These are phyloP conservation scores for Anthracocystis walkeri DNA, from an alignment of 1,284 basidiomycete genomes.

Conservation along the genomic window DNA sequence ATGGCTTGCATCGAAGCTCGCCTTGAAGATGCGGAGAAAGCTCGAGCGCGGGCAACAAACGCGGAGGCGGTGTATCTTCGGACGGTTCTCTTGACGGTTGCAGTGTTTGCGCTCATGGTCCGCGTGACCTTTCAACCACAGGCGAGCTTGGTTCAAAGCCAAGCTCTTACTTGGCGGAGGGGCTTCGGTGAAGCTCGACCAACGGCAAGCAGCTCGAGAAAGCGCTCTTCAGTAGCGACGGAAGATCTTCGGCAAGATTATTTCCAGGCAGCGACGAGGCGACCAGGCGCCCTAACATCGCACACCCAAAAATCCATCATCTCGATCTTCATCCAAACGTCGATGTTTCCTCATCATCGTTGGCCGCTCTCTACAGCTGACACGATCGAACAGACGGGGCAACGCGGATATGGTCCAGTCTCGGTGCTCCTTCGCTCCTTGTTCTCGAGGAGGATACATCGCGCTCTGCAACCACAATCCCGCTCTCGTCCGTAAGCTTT, in stretches of 20 bases:
- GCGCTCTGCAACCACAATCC: constrained; percentile 10
- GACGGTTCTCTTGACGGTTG: constrained; percentile 2
- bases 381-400: neutral
- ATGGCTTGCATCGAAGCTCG: constrained; percentile 6
- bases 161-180: neutral
- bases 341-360: neutral
- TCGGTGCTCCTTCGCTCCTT: constrained; percentile 23
- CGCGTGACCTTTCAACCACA: neutral
- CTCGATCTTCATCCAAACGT: neutral
- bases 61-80: constrained; percentile 30
- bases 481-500: constrained; percentile 14
- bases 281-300: constrained; percentile 3
- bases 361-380: neutral
- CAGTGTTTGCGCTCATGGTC: neutral
- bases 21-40: too few species aligned
- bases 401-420: constrained; percentile 13
- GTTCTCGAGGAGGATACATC: neutral
- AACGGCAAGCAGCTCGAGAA: neutral
- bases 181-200: neutral
- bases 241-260: constrained; percentile 30
- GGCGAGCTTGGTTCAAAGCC: neutral
- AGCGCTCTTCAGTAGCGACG: neutral
- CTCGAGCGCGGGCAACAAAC: constrained; percentile 9
- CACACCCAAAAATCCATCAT: neutral
- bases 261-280: neutral